Conservation (phyloP, 2,329 filamentous ascomycete species). For the Sporothrix brunneoviolacea region DNA sequence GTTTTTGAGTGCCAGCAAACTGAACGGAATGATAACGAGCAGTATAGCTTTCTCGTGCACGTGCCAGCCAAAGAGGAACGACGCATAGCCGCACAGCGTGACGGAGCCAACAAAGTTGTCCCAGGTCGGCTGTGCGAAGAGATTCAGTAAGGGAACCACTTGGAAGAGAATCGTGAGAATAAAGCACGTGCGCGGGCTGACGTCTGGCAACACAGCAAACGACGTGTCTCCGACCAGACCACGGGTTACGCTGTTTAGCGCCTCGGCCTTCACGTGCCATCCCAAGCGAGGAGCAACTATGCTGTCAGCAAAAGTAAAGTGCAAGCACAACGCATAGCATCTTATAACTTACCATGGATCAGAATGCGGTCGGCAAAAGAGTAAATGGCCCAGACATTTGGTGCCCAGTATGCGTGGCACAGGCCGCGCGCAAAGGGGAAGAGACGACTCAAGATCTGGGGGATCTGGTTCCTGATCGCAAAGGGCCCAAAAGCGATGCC, state of each 20-base stretch:
- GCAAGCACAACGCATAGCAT: no score
- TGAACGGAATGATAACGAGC: conserved; percentile 91
- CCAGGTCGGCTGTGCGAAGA: conserved; percentile 77
- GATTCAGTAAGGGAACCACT: conserved; percentile 68
- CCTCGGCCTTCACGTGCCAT: conserved; percentile 63
- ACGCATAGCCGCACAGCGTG: conserved; percentile 90
- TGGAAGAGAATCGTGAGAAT: conserved; percentile 77
- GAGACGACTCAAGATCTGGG: conserved; percentile 73
- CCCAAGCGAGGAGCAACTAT: conserved; percentile 77
- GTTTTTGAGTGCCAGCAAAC: conserved; percentile 82
- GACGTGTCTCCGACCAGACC: conserved; percentile 89
- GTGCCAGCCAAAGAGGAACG: conserved; percentile 97
- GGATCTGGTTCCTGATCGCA: conserved; percentile 69
- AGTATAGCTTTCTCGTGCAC: conserved; percentile 97
- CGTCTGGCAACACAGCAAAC: conserved; percentile 86
- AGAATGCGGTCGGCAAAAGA: conserved; percentile 81
- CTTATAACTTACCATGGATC: conserved; percentile 64
- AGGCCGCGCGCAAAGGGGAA: conserved; percentile 93
- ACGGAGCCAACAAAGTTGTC: conserved; percentile 83
- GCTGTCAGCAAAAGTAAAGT: conserved; percentile 26
- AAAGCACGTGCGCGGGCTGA: conserved; percentile 76
- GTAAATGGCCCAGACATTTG: conserved; percentile 95
- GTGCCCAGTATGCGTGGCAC: conserved; percentile 97
- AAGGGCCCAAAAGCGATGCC: conserved; percentile 86
- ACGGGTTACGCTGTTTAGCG: conserved; percentile 81